Base-by-base conservation (phyloP, 495 filamentous ascomycete species). In the Cryomyces antarcticus region DNA sequence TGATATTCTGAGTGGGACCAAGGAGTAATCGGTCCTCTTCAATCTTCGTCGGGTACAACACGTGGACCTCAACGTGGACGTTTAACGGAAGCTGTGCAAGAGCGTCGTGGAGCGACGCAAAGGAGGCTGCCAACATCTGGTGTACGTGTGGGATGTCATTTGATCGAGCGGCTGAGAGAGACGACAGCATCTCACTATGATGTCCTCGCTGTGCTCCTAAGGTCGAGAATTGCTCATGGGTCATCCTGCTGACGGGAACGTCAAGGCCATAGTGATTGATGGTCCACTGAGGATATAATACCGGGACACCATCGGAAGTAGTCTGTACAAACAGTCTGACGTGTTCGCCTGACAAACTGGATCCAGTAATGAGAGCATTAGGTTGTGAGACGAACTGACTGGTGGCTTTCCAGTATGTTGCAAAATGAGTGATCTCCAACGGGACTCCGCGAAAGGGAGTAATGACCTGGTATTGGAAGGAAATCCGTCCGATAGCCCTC, bases 391-490 rank as follows among this genome's bases (percentile, higher is more conserved):
- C 83, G 37, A 86, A 64, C 46, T 92, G 83, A 52, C 82, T 93
- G 4, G 92, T 97, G 1, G 87, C 88, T 61, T 94, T 96, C 89
- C 89, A 97, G 60, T 97, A 97, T 3, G 89, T 96, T 43, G 93
- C 89, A 55, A 96, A 96, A 50, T 94, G 82, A 1, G 88, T 92
- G 42, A 97, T 94, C 57, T 96, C 92, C 33, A 96, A 63, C 3
- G 92, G 83, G 47, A 80, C 78, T n/a, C 92, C 88, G 48, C 77
- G 75, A 61, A 95, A 97, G 2, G 89, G 88, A 56, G 93, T 93
- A 55, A 97, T 94, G 31, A 96, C 81, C 57, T 95, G 87, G 49
- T 80, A 93, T 47, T 82, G 75, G 66, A 97, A 96, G 41, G 69
- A 82, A 46, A 97, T 80, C 52, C 92, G 83, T 27, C 92, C 89